Evolutionary conservation across 768 basidiomycete species (phyloP), one percentile per base, ranked within the genome.

Genomic region (Suillus bovinus): DNA sequence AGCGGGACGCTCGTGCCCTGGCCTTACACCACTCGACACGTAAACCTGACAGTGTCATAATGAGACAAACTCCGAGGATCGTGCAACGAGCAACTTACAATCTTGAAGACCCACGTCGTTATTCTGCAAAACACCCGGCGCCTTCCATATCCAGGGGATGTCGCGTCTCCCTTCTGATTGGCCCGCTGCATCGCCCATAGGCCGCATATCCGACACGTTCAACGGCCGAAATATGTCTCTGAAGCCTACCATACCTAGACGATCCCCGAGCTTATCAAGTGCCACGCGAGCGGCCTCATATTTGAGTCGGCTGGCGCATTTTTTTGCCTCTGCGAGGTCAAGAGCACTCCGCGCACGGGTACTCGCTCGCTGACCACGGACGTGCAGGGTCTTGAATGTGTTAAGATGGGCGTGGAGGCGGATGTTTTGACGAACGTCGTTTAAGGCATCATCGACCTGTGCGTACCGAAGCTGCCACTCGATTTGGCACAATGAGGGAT

Each of bases 1-100:
- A 65, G 0, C 47, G 42, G 36, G 59, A 59, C 13, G 50, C 64
- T 10, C 41, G 6, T 13, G 64, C 64, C 4, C 58, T 31, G 31
- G 58, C 58, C 41, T 58, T 63, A 36, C 57, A 58, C 58, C 61
- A 56, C 9, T 56, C 34, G 4, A 56, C 11, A 1, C 16, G 6
- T 34, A 56, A 39, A 11, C 33, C 54, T 56, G 24, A 56, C 13
- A 39, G 27, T 14, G 1, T 5, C 4, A n/a, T 14, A 1, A 29
- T 56, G 0, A 56, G 22, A n/a, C 0, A 5, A 7, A 56, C 5
- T 33, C 33, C 2, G 1, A 34, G 9, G 54, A 34, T 22, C 1
- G 1, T 5, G 8, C 10, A 56, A 22, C 0, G 34, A 56, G 50
- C 9, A 34, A 56, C 54, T 29, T 22, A 56, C 54, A 33, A 56